phyloP scores from a whole-genome alignment of 768 basidiomycete genomes.

The Serendipita sp. region DNA sequence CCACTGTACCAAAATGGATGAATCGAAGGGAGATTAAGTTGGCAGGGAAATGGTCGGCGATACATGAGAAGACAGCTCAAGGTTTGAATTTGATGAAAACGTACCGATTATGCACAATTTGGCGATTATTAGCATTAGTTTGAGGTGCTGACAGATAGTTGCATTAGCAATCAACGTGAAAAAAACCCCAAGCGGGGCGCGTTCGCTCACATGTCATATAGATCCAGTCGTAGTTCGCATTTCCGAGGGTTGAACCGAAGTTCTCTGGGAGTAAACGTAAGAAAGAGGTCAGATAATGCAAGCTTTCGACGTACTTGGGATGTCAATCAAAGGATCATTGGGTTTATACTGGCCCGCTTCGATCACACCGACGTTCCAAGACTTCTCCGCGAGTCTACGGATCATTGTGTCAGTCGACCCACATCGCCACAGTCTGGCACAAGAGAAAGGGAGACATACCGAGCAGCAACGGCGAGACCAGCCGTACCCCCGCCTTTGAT shows the following conservation, averaged over 20 bases:
- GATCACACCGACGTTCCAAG: slow-evolving; percentile 14
- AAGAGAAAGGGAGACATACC: slow-evolving; percentile 15
- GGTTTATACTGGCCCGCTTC: slow-evolving; percentile 17
- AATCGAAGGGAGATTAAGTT: neutral
- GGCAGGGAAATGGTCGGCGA: neutral
- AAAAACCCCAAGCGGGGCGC: neutral
- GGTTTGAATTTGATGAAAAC: neutral
- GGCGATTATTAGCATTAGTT: slow-evolving; percentile 8
- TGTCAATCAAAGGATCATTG: slow-evolving; percentile 5
- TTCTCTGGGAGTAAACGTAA: neutral
- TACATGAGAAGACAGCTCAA: neutral
- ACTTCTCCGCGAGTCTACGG: neutral
- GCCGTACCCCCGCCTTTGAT: slow-evolving; percentile 15
- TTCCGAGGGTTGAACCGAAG: slow-evolving; percentile 8
- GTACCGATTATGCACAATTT: slow-evolving; percentile 15
- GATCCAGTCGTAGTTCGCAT: slow-evolving; percentile 16
- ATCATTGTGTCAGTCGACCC: neutral
- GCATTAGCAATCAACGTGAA: neutral
- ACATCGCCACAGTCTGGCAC: neutral
- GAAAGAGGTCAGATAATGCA: neutral
- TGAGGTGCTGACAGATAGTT: slow-evolving; percentile 9
- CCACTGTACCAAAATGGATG: slow-evolving; percentile 10
- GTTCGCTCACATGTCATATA: slow-evolving; percentile 11
- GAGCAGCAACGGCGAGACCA: slow-evolving; percentile 20
- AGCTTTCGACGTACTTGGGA: neutral